Evolutionary conservation across 179 eudicot species (phyloP), one percentile per base, ranked within the genome.

Genomic region (Heliamphora ciliata): DNA sequence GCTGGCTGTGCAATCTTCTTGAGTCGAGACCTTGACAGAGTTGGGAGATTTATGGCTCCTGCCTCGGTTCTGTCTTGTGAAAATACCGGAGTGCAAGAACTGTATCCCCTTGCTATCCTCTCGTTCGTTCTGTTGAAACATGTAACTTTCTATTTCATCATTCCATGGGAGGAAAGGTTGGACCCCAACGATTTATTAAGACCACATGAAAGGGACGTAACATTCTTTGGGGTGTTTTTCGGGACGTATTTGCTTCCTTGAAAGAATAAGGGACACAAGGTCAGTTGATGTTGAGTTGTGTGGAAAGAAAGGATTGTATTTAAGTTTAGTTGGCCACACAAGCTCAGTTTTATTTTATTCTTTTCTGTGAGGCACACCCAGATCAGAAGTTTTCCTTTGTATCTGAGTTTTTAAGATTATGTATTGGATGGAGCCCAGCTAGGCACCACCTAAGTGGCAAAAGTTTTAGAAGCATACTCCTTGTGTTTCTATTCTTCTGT

Each of bases 1-100:
- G 91, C 86, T 96, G 84, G 99, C 98, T 1, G 99, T 96, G 82
- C 98, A 94, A 88, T 92, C 97, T 84, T 91, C 98, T 85, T 91
- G 84, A 85, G 80, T 59, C 47, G 40, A 31, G 40, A 55, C 10
- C 8, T 54, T 2, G 77, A 5, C 2, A 31, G 40, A 70, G 40
- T 55, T 14, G 65, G 72, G 60, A 61, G 15, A 60, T 40, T 44
- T 17, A 5, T 10, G 11, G 55, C 9, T 24, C 74, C 17, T 47
- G 3, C 7, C 4, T 17, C 4, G 8, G 58, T 58, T 81, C 13
- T 47, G 55, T 59, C 18, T 72, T 60, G 51, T 80, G 69, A 59
- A 48, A 46, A 59, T 48, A 1, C 24, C 40, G 7, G 17, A 21
- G 67, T 60, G 18, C 18, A 47, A 74, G 51, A 47, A 71, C 44